A percentile compares a stretch with the other conserved stretches of the same genome.
Evolutionary conservation across 2,329 filamentous ascomycete genomes (phyloP).

Genomic region (Monilinia polystroma): DNA sequence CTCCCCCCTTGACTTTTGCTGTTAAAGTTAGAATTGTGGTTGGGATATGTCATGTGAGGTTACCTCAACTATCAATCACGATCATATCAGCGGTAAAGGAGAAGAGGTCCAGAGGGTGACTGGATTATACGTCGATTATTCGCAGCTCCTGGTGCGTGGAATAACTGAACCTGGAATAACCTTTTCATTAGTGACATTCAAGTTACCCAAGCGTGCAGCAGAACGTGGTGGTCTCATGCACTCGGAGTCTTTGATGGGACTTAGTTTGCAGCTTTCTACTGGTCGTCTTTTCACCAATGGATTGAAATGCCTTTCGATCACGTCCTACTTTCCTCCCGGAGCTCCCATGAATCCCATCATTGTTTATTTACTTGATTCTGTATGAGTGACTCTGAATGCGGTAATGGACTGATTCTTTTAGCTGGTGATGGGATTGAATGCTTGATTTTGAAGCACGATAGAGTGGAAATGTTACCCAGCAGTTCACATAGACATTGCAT

Average conservation of each 20-base stretch:
- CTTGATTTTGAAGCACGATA: slow-evolving; percentile 14
- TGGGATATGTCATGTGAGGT: no score
- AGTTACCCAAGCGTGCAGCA: slow-evolving; percentile 22
- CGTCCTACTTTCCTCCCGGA: slow-evolving; percentile 16
- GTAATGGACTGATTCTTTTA: slow-evolving; percentile 19
- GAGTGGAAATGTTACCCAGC: slow-evolving; percentile 18
- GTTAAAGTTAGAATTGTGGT: neutral
- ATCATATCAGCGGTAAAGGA: slow-evolving; percentile 18
- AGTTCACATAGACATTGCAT: neutral
- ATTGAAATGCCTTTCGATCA: slow-evolving; percentile 23
- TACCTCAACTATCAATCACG: neutral
- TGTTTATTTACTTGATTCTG: slow-evolving; percentile 21
- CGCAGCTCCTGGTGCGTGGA: neutral
- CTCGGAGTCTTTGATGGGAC: slow-evolving; percentile 18
- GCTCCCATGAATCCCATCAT: neutral
- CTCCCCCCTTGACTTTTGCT: neutral
- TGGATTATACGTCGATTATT: slow-evolving; percentile 1
- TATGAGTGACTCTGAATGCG: slow-evolving; percentile 12
- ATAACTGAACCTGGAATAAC: slow-evolving; percentile 6
- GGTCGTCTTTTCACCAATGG: slow-evolving; percentile 13
- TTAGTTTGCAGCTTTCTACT: slow-evolving; percentile 8
- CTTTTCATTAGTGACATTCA: slow-evolving; percentile 15
- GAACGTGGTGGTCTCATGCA: slow-evolving; percentile 25
- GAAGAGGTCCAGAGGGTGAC: slow-evolving; percentile 2
- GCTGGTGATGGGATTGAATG: slow-evolving; percentile 16